phyloP scores from a whole-genome alignment of 1,284 basidiomycete species.

The Leccinum subfulvum region DNA sequence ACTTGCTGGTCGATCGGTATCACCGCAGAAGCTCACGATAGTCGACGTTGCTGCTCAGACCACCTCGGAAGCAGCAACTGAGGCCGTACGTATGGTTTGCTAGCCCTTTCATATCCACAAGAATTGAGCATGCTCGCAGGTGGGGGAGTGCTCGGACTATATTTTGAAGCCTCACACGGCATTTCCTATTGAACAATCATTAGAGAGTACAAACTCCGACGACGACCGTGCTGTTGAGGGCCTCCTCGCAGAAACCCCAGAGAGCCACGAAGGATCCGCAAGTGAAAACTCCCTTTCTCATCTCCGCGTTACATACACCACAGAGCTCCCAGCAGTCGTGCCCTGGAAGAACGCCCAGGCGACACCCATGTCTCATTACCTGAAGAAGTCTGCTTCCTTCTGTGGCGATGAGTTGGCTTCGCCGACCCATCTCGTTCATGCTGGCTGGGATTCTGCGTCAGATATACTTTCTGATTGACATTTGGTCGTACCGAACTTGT shows the following conservation, averaged over 20 bases:
- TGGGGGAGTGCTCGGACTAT: constrained; percentile 29
- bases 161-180: constrained; percentile 28
- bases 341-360: constrained; percentile 41
- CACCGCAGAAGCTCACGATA: constrained; percentile 32
- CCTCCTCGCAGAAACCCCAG: constrained; percentile 34
- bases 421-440: constrained; percentile 48
- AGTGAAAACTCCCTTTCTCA: constrained; percentile 37
- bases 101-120: constrained; percentile 31
- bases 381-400: constrained; percentile 41
- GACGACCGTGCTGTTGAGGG: constrained; percentile 36
- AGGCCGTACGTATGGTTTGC: constrained; percentile 33
- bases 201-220: constrained; percentile 37
- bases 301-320: constrained; percentile 38
- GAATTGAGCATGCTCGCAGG: constrained; percentile 32
- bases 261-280: constrained; percentile 30
- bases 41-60: constrained; percentile 21
- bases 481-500: constrained; percentile 10
- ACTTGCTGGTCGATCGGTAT: constrained; percentile 35
- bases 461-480: constrained; percentile 39
- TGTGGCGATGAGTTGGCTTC: constrained; percentile 37
- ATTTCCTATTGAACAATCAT: constrained; percentile 34
- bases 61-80: constrained; percentile 30
- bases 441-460: constrained; percentile 60
- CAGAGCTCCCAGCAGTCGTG: constrained; percentile 36
- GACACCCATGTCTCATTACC: constrained; percentile 38